phyloP scores from a whole-genome alignment of 345 rosid genomes.

The Bruguiera gymnorhiza region DNA sequence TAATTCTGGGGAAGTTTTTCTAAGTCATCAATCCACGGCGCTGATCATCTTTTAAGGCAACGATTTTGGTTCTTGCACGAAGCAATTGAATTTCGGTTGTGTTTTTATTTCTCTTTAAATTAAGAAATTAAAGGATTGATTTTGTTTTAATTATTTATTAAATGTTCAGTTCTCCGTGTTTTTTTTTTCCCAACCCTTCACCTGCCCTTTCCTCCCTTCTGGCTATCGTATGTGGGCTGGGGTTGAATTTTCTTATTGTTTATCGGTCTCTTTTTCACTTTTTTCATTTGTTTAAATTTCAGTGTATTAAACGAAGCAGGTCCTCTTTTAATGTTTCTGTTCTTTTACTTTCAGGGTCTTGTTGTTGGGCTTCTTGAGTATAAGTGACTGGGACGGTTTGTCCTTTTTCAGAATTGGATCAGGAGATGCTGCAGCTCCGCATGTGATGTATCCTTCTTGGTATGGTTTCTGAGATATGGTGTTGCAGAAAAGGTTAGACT shows the following conservation, averaged over 20 bases:
- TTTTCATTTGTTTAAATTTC: not conserved
- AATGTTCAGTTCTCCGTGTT: not conserved
- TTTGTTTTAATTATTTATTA: not conserved
- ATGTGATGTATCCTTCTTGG: constrained; percentile 36
- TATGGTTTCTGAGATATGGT: constrained; percentile 71
- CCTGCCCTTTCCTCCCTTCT: not conserved
- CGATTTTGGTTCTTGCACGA: constrained; percentile 7
- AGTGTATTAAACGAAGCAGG: not conserved
- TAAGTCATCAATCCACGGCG: not conserved
- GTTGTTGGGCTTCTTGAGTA: not conserved
- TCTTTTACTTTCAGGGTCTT: not conserved
- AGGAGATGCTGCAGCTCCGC: constrained; percentile 12
- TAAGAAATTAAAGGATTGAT: not conserved
- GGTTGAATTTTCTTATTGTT: not conserved
- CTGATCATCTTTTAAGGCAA: constrained; percentile 1
- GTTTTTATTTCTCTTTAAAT: not conserved
- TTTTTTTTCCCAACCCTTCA: too few relatives aligned
- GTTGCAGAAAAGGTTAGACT: constrained; percentile 73
- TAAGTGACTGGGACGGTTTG: not conserved
- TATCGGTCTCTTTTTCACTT: not conserved
- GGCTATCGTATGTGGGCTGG: not conserved
- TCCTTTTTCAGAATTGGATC: not conserved
- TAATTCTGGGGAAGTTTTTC: constrained; percentile 5
- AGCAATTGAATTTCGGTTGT: not conserved
- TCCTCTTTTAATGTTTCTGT: constrained; percentile 15